These are phyloP conservation scores for Abelmoschus esculentus DNA, from an alignment of 345 rosid species.

Conservation along the genomic window DNA sequence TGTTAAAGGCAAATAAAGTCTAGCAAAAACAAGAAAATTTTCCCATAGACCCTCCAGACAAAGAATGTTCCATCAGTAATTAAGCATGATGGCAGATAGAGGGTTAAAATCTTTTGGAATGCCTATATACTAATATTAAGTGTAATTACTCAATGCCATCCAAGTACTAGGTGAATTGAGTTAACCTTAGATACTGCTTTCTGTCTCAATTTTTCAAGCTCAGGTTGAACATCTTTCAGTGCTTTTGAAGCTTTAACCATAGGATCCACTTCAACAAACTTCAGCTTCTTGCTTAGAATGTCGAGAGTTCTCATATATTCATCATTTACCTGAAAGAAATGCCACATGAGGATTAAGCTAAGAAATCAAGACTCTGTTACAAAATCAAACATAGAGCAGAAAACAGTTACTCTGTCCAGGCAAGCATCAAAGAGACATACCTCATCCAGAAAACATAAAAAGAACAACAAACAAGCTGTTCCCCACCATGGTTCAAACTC, in stretches of 20 bases:
- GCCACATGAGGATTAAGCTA: not conserved
- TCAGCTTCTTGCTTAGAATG: constrained; percentile 87
- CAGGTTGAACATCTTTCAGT: constrained; percentile 92
- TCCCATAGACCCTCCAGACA: not conserved
- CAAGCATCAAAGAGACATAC: not conserved
- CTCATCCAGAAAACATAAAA: not conserved
- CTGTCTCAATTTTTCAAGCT: constrained; percentile 93
- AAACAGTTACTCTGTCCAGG: not conserved
- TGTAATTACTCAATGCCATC: not conserved
- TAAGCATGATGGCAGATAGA: not conserved
- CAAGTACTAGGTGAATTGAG: constrained; percentile 4
- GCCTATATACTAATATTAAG: not conserved
- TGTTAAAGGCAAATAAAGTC: not conserved
- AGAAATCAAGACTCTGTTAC: not conserved
- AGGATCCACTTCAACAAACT: constrained; percentile 68
- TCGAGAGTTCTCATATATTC: constrained; percentile 86
- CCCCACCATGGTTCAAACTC: not conserved
- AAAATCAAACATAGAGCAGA: not conserved
- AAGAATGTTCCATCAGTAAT: not conserved
- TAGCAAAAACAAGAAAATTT: not conserved
- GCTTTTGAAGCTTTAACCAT: constrained; percentile 80
- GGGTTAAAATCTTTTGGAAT: not conserved
- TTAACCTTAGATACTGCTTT: constrained; percentile 91
- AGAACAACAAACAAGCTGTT: not conserved
- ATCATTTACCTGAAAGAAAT: constrained; percentile 65